Percentiles rank a stretch among this genome's conserved stretches.
Conservation (phyloP, 441 rosid genomes). For the Gossypium aridum region DNA sequence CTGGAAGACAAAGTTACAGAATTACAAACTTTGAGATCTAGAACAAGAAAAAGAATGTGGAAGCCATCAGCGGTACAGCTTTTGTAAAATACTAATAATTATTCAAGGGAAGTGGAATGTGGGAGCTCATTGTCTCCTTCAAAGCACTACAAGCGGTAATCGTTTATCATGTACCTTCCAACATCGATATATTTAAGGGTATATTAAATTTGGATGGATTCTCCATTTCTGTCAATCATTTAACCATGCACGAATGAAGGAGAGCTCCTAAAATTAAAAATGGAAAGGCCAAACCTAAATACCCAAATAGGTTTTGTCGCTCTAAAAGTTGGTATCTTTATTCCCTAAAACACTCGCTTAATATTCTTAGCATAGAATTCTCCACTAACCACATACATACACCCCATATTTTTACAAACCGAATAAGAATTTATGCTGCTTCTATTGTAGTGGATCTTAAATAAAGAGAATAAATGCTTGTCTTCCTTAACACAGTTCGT, state of each 20-base stretch:
- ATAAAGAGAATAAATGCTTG: slow-evolving; percentile 15
- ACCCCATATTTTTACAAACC: neutral
- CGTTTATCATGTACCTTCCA: neutral
- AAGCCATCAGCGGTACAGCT: neutral
- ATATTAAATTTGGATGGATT: neutral
- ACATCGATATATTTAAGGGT: neutral
- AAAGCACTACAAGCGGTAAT: slow-evolving; percentile 3
- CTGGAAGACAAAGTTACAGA: neutral
- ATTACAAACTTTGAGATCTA: neutral
- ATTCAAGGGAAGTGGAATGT: neutral
- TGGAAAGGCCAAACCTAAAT: slow-evolving; percentile 3
- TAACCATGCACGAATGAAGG: neutral
- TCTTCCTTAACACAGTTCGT: slow-evolving; percentile 18
- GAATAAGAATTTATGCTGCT: slow-evolving; percentile 42
- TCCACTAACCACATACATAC: slow-evolving; percentile 6
- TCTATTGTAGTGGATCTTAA: slow-evolving; percentile 12
- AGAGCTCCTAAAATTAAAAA: neutral
- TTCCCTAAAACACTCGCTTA: slow-evolving; percentile 21
- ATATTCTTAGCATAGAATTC: slow-evolving; percentile 20
- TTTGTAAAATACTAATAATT: neutral
- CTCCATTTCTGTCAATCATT: slow-evolving; percentile 1
- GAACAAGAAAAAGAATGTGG: neutral
- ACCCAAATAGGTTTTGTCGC: neutral
- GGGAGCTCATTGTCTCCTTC: neutral
- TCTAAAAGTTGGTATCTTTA: slow-evolving; percentile 17